Evolutionary conservation across 1,139 yeast species (phyloP), one percentile per base, ranked within the genome.

Genomic region (Saccharomyces hybrid): DNA sequence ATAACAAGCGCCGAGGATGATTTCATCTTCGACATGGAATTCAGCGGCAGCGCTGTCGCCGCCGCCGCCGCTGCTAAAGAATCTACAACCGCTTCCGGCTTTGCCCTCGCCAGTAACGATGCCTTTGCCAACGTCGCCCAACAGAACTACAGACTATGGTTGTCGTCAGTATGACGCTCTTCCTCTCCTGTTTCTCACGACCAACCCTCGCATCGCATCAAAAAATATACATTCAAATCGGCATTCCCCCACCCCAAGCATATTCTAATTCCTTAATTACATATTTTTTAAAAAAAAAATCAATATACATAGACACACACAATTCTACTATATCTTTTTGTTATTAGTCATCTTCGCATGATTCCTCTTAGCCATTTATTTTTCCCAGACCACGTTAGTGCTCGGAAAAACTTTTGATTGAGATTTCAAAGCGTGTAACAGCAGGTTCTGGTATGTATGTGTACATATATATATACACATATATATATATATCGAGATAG

Each of bases 101-200:
- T 16, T 38, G 28, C 47, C 19, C 19, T 16, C 19, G 34, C 41
- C 16, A 47, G 27, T 9, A 50, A 32, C 31, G 59, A 59, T 50
- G 55, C 54, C 32, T 62, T 64, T 29, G 63, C 62, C 32, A 59
- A 63, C 52, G 63, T 59, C 16, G 66, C 67, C n/a, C 66, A 62
- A 52, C 64, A 64, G 51, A 64, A 64, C 56, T 64, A 64, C 58
- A 59, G 63, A 55, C 52, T 64, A 31, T 64, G 67, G 67, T 52
- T 63, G 29, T 56, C 62, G 32, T 56, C 63, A 14, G 59, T 57
- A 27, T 60, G 42, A 48, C 27, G 21, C 24, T 4, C 31, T 9
- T 16, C 24, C 19, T 24, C 19, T 2, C 26, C 19, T 19, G 24
- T 38, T 38, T 38, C 44, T 38, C 44, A 38, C 12, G 44, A 38